Conservation (phyloP, 164 flowering plant genomes). For the Paratinospora sagittata region DNA sequence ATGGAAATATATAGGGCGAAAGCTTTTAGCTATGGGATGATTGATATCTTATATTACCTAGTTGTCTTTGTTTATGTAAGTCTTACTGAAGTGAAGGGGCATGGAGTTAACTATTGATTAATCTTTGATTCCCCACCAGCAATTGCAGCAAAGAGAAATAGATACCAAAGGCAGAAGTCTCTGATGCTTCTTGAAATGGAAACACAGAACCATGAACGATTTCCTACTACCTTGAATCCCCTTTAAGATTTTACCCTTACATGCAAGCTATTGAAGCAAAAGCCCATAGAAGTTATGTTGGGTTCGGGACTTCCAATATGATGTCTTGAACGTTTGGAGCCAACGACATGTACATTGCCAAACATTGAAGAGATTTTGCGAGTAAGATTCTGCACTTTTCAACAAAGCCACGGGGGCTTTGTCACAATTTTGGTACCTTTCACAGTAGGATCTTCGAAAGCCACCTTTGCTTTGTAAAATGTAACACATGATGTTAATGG, state of each 20-base stretch:
- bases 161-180: constrained; percentile 89
- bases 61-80: not conserved
- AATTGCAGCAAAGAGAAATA: constrained; percentile 85
- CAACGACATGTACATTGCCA: not conserved
- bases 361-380: not conserved
- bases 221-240: constrained; percentile 51
- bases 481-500: not conserved
- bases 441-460: not conserved
- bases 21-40: too few species aligned
- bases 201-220: constrained; percentile 73
- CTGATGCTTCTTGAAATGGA: constrained; percentile 96
- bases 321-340: not conserved
- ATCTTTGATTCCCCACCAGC: constrained; percentile 41
- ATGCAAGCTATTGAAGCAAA: not conserved
- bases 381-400: not conserved
- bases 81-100: not conserved
- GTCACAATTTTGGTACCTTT: not conserved
- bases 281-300: not conserved
- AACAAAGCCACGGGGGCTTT: not conserved
- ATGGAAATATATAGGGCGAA: not conserved
- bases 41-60: not conserved
- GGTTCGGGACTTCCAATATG: not conserved
- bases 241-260: constrained; percentile 16
- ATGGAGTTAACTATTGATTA: not conserved
- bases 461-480: not conserved